phyloP scores from a whole-genome alignment of 1,284 basidiomycete genomes.

The Boletus mariae region DNA sequence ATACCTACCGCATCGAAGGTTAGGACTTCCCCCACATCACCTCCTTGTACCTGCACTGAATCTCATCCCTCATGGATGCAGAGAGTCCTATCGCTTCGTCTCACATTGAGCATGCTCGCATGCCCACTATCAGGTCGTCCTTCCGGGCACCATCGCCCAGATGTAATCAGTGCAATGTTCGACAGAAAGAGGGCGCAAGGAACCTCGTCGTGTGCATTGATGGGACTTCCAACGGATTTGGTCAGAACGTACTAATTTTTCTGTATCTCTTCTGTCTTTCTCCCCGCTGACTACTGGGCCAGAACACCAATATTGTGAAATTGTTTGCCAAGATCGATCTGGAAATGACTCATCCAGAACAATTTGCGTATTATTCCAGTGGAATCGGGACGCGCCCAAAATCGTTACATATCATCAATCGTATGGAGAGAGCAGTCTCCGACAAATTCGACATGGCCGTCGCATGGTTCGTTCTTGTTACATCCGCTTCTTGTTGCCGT shows the following conservation, averaged over 20 bases:
- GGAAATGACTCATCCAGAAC: constrained; percentile 13
- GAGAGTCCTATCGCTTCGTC: background rate
- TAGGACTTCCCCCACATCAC: background rate
- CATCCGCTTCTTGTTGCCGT: background rate
- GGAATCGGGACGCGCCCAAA: constrained; percentile 37
- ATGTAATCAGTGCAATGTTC: constrained; percentile 9
- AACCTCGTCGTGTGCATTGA: constrained; percentile 32
- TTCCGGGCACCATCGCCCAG: background rate
- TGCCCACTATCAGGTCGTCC: background rate
- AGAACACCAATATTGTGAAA: constrained; percentile 39
- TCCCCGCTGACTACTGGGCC: constrained; percentile 8
- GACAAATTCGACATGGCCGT: constrained; percentile 28
- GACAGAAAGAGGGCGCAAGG: constrained; percentile 10
- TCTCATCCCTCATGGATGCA: background rate
- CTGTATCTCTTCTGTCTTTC: background rate
- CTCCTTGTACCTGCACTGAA: background rate
- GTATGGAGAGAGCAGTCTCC: constrained; percentile 17
- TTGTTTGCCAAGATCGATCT: constrained; percentile 29
- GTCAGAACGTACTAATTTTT: constrained; percentile 19
- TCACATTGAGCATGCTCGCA: background rate
- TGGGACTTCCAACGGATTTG: constrained; percentile 29
- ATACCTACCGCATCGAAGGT: background rate
- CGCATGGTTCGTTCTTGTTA: constrained; percentile 21
- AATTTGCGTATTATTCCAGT: constrained; percentile 37
- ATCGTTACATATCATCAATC: constrained; percentile 15